Conservation (phyloP, 805 yeast genomes). For the Scheffersomyces ergatensis region DNA sequence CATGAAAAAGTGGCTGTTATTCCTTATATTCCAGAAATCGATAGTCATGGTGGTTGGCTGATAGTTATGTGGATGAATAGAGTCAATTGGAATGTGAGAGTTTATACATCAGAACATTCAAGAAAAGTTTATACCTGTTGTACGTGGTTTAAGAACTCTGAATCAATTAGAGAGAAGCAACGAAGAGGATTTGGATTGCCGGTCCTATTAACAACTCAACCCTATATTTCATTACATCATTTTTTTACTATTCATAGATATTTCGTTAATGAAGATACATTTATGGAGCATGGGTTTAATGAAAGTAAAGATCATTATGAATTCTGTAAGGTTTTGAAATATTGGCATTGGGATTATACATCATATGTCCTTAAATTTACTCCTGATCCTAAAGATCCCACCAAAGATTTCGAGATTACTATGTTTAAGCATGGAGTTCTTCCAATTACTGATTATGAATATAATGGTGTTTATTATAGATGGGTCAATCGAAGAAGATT, state of each 20-base stretch:
- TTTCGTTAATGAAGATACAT: neutral
- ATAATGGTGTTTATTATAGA: slow-evolving; percentile 2
- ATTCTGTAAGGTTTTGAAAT: neutral
- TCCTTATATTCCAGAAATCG: too few relatives aligned
- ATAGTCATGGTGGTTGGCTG: neutral
- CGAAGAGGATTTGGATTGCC: neutral
- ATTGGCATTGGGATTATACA: slow-evolving; percentile 4
- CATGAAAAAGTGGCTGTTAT: too few relatives aligned
- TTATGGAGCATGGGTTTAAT: neutral
- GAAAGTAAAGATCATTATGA: neutral
- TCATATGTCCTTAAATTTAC: slow-evolving; percentile 4
- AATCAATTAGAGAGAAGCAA: neutral
- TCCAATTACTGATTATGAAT: slow-evolving; percentile 8
- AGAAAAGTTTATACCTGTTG: neutral
- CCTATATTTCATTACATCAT: neutral
- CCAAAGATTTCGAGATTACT: slow-evolving; percentile 2
- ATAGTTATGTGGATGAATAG: neutral
- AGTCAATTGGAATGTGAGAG: neutral
- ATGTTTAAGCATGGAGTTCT: slow-evolving; percentile 6
- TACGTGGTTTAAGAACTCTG: neutral
- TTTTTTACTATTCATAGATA: neutral
- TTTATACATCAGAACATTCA: neutral
- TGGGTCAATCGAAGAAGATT: slow-evolving; percentile 2
- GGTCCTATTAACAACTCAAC: neutral
- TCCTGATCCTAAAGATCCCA: slow-evolving; percentile 4